A percentile compares a stretch with the other conserved stretches of the same genome.
Conservation (phyloP, 768 basidiomycete genomes). For the Mrakia gelida region DNA sequence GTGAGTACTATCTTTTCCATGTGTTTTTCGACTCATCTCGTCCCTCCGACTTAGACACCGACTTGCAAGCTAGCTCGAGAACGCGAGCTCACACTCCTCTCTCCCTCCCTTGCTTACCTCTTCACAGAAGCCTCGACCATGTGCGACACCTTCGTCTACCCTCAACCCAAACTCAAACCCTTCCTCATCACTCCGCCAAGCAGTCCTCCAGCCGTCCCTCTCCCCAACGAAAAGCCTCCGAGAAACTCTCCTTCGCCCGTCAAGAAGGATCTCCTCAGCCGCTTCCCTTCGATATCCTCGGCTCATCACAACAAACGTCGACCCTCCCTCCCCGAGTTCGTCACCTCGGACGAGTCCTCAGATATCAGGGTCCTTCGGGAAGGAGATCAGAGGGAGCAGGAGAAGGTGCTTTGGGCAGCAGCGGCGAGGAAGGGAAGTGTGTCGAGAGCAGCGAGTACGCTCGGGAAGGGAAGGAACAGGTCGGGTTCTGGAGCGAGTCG, state of each 20-base stretch:
- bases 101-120: background rate
- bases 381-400: slow-evolving; percentile 11
- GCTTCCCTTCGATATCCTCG: background rate
- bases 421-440: slow-evolving; percentile 1
- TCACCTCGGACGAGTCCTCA: slow-evolving; percentile 1
- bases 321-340: background rate
- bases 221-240: background rate
- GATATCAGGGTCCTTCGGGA: slow-evolving; percentile 17
- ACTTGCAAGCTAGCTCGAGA: background rate
- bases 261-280: background rate
- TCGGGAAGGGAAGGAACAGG: background rate
- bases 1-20: background rate
- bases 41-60: too few species aligned
- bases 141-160: slow-evolving; percentile 28
- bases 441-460: background rate
- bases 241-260: background rate
- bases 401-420: slow-evolving; percentile 14
- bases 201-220: slow-evolving; percentile 7
- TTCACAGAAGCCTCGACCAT: slow-evolving; percentile 1
- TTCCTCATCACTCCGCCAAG: slow-evolving; percentile 32
- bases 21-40: too few species aligned
- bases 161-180: slow-evolving; percentile 29
- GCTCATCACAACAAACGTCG: background rate
- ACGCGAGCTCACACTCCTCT: background rate
- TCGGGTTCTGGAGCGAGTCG: background rate